These are phyloP conservation scores for Achaetomiella virescens DNA, from an alignment of 495 filamentous ascomycete species.

Conservation along the genomic window DNA sequence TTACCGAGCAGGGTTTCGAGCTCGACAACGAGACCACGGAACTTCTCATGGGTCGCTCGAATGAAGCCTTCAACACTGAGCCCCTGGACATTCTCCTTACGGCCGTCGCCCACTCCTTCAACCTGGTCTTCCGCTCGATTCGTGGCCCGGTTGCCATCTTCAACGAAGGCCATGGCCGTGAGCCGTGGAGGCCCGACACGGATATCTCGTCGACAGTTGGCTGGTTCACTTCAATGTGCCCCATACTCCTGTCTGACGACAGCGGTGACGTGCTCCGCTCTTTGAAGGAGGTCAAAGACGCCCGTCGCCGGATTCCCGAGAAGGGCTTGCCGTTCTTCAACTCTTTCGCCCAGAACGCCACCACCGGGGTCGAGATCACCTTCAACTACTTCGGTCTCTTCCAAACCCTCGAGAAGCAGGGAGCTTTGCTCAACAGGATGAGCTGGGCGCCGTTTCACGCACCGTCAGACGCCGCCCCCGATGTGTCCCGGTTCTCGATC, in stretches of 20 bases:
- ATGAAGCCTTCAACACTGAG: constrained; percentile 21
- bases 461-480: constrained; percentile 36
- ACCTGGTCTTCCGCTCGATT: constrained; percentile 26
- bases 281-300: constrained; percentile 9
- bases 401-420: constrained; percentile 48
- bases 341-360: constrained; percentile 30
- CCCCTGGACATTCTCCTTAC: constrained; percentile 26
- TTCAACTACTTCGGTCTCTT: constrained; percentile 58
- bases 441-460: neutral
- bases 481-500: constrained; percentile 42
- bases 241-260: constrained; percentile 5
- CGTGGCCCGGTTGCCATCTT: constrained; percentile 38
- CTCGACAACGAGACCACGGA: constrained; percentile 17
- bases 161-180: constrained; percentile 21
- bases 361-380: constrained; percentile 45
- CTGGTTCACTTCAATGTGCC: constrained; percentile 20
- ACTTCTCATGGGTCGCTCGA: constrained; percentile 15
- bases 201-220: constrained; percentile 15
- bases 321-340: constrained; percentile 14
- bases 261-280: constrained; percentile 9
- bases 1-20: constrained; percentile 8
- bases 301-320: constrained; percentile 6
- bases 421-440: constrained; percentile 41
- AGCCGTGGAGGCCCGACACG: constrained; percentile 11
- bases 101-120: constrained; percentile 24